These are phyloP conservation scores for Silene conica DNA, from an alignment of 148 eudicot genomes.

Conservation along the genomic window DNA sequence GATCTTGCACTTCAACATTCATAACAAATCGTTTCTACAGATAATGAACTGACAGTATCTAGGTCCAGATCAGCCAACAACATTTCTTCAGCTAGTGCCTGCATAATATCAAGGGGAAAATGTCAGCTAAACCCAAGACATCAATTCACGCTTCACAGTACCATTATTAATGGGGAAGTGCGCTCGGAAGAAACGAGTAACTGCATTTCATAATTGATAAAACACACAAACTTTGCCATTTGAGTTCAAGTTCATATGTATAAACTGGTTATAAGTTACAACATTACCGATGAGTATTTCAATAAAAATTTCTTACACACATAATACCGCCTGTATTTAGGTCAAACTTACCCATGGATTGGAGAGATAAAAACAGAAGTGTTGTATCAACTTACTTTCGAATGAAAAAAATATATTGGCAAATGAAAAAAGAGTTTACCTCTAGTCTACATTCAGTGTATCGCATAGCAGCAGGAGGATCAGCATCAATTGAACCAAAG, in stretches of 20 bases:
- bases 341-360: no score
- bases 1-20: neutral
- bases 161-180: neutral
- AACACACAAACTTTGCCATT: neutral
- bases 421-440: slow-evolving; percentile 37
- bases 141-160: neutral
- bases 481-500: slow-evolving; percentile 96
- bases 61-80: slow-evolving; percentile 87
- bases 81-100: slow-evolving; percentile 96
- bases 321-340: neutral
- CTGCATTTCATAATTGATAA: neutral
- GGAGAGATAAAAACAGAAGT: neutral
- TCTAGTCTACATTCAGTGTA: slow-evolving; percentile 97
- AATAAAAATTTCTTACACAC: neutral
- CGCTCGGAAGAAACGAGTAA: neutral
- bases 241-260: neutral
- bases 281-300: no score
- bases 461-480: slow-evolving; percentile 99
- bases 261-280: no score
- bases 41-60: slow-evolving; percentile 65
- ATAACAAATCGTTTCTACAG: slow-evolving; percentile 1
- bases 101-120: slow-evolving; percentile 27
- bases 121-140: neutral
- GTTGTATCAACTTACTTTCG: no score
- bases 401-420: slow-evolving; percentile 3